Percentiles rank a stretch among this genome's conserved stretches.
These are phyloP conservation scores for Phoenix roebelenii DNA, from an alignment of 176 grass and related monocot genomes.

Conservation along the genomic window DNA sequence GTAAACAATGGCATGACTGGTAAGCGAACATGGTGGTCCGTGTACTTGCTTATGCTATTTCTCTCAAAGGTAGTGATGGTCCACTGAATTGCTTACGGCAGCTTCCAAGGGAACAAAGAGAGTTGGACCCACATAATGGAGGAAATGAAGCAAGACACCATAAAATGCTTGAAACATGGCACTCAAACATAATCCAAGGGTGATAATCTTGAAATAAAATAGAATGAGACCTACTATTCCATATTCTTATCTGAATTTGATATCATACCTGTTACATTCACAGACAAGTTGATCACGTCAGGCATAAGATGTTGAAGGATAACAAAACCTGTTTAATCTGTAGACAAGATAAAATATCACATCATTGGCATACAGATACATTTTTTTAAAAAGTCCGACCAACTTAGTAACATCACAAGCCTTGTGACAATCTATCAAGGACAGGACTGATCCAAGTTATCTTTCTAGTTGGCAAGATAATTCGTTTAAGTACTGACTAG, in stretches of 20 bases:
- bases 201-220: neutral
- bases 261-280: neutral
- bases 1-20: too few relatives aligned
- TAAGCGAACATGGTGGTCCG: constrained; percentile 10
- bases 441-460: neutral
- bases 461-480: neutral
- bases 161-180: neutral
- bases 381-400: neutral
- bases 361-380: constrained; percentile 1
- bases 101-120: neutral
- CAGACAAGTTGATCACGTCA: constrained; percentile 5
- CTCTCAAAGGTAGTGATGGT: constrained; percentile 5
- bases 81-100: neutral
- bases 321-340: constrained; percentile 1
- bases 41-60: neutral
- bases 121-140: constrained; percentile 12
- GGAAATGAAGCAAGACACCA: constrained; percentile 3
- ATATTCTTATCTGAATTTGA: neutral
- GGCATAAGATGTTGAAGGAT: constrained; percentile 14
- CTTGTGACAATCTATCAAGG: neutral
- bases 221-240: neutral
- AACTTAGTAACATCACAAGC: neutral
- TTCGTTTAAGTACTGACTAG: too few relatives aligned
- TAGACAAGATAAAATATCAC: neutral
- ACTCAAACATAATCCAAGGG: constrained; percentile 1